phyloP scores from a whole-genome alignment of 768 basidiomycete species.

The Termitomyces sp. region DNA sequence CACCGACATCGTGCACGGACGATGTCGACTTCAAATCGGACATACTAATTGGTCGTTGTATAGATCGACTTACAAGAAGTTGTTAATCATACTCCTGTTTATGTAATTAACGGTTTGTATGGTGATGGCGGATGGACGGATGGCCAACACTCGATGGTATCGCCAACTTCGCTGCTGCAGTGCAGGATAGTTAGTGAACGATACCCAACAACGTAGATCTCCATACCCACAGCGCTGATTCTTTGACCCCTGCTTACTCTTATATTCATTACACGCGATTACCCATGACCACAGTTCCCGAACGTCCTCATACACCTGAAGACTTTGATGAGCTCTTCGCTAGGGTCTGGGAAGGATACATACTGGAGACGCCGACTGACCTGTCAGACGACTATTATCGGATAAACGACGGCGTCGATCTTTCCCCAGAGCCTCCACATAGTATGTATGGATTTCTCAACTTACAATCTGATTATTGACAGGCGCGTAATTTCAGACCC shows the following conservation, averaged over 20 bases:
- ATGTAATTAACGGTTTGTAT: slow-evolving; percentile 8
- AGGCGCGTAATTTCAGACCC: slow-evolving; percentile 5
- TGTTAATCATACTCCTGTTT: slow-evolving; percentile 10
- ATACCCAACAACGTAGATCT: slow-evolving; percentile 9
- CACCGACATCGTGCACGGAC: slow-evolving; percentile 57
- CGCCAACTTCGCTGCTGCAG: slow-evolving; percentile 13
- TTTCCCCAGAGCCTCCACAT: slow-evolving; percentile 3
- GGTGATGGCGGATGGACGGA: slow-evolving; percentile 2
- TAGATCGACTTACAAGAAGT: neutral
- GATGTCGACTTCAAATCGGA: slow-evolving; percentile 37
- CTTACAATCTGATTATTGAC: neutral
- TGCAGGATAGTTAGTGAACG: slow-evolving; percentile 3
- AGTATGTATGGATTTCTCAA: slow-evolving; percentile 3
- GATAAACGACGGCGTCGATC: neutral
- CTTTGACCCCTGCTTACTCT: slow-evolving; percentile 1
- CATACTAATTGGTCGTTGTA: too few species aligned
- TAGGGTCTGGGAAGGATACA: slow-evolving; percentile 51
- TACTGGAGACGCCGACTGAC: slow-evolving; percentile 20
- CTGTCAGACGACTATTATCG: neutral
- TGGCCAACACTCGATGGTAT: slow-evolving; percentile 7
- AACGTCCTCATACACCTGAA: slow-evolving; percentile 25
- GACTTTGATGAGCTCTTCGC: slow-evolving; percentile 55
- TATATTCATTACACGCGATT: neutral
- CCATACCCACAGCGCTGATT: slow-evolving; percentile 4
- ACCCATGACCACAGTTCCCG: slow-evolving; percentile 5